Conservation (phyloP, 257 asterid species). For the Solanum habrochaites region DNA sequence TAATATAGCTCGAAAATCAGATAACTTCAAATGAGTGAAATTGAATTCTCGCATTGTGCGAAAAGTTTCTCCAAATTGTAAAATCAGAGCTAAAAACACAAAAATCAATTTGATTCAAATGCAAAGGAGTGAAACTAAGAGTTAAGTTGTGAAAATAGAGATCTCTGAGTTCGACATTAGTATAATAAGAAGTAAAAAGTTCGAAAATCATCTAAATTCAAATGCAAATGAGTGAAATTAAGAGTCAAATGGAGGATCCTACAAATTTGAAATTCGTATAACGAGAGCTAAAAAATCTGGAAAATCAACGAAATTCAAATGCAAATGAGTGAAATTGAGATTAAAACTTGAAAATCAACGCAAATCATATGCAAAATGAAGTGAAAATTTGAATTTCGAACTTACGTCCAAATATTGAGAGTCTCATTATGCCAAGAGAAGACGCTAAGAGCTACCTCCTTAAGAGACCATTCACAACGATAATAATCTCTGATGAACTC, state of each 20-base stretch:
- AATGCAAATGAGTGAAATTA: neutral
- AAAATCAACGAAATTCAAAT: neutral
- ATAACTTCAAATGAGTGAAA: neutral
- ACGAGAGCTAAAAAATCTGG: neutral
- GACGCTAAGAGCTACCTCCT: slow-evolving; percentile 53
- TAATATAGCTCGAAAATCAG: neutral
- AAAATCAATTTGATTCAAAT: neutral
- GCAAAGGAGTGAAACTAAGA: neutral
- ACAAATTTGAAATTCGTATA: neutral
- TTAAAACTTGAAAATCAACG: too few relatives aligned
- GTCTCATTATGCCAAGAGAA: slow-evolving; percentile 88
- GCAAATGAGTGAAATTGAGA: neutral
- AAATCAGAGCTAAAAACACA: neutral
- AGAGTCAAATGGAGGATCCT: neutral
- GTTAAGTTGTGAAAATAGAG: neutral
- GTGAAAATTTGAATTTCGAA: neutral
- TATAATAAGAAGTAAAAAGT: too few relatives aligned
- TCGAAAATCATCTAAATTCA: neutral
- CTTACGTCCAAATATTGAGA: slow-evolving; percentile 91
- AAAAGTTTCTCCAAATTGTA: slow-evolving; percentile 13
- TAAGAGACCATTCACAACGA: slow-evolving; percentile 86
- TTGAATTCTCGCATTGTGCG: slow-evolving; percentile 31
- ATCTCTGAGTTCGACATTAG: neutral
- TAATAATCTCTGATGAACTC: slow-evolving; percentile 69
- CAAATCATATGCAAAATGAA: neutral